Percentiles rank a stretch among this genome's conserved stretches.
Evolutionary conservation across 2,329 filamentous ascomycete genomes (phyloP).

Genomic region (Colletotrichum falcatum): DNA sequence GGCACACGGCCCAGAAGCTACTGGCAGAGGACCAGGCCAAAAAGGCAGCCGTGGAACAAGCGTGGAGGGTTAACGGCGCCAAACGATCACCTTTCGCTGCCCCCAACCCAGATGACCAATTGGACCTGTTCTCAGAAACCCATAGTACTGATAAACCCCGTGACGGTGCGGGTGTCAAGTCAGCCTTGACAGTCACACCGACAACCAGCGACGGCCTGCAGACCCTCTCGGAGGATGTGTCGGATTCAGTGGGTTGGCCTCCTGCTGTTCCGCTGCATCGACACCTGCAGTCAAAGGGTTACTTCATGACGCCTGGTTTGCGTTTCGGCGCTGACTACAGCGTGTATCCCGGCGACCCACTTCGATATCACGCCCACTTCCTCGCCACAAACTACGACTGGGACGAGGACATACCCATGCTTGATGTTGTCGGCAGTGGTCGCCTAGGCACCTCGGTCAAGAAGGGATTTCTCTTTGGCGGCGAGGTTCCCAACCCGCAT

Average conservation of each 20-base stretch:
- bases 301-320: constrained; percentile 90
- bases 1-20: constrained; percentile 55
- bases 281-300: constrained; percentile 81
- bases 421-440: constrained; percentile 88
- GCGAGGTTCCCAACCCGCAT: constrained; percentile 59
- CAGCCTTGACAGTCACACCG: constrained; percentile 50
- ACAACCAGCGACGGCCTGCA: constrained; percentile 51
- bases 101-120: neutral
- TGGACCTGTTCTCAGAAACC: neutral
- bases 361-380: constrained; percentile 96
- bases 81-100: neutral
- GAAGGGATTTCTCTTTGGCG: constrained; percentile 92
- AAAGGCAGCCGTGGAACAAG: constrained; percentile 47
- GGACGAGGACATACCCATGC: constrained; percentile 86
- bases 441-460: constrained; percentile 94
- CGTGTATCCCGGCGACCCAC: constrained; percentile 93
- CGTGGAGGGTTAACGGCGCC: constrained; percentile 44
- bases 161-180: neutral
- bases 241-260: constrained; percentile 40
- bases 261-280: constrained; percentile 73
- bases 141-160: constrained; percentile 1
- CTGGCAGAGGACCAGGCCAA: constrained; percentile 55
- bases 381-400: constrained; percentile 86
- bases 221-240: constrained; percentile 35
- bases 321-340: constrained; percentile 96